Percentiles rank a stretch among this genome's conserved stretches.
phyloP scores from a whole-genome alignment of 129 eudicot genomes.

The Logfia minima region DNA sequence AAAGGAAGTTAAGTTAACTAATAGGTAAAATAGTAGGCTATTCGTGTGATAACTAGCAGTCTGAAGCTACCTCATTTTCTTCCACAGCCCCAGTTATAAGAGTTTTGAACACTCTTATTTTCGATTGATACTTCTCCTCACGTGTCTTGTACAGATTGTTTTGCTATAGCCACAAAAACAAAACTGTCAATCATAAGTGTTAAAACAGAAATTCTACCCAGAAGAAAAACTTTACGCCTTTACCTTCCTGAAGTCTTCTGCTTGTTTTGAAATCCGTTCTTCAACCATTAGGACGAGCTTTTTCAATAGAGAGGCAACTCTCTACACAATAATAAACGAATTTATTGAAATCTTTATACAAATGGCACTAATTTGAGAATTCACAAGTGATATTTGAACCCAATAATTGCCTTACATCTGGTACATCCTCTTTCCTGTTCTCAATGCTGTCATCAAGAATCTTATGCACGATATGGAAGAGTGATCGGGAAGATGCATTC shows the following conservation, averaged over 20 bases:
- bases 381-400: conserved; percentile 12
- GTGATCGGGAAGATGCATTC: conserved; percentile 74
- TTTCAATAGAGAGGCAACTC: conserved; percentile 70
- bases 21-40: conserved; percentile 2
- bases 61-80: conserved; percentile 67
- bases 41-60: conserved; percentile 2
- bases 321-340: conserved; percentile 34
- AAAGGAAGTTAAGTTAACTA: neutral
- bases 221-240: neutral
- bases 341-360: neutral
- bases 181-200: neutral
- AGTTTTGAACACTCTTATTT: conserved; percentile 60
- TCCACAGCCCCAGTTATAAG: conserved; percentile 73
- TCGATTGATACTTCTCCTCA: conserved; percentile 67
- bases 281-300: conserved; percentile 75
- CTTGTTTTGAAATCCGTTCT: conserved; percentile 63
- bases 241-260: conserved; percentile 68
- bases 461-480: conserved; percentile 59
- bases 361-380: neutral
- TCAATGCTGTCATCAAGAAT: conserved; percentile 84
- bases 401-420: conserved; percentile 52
- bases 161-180: conserved; percentile 56
- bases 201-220: neutral
- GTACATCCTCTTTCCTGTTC: conserved; percentile 73
- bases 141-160: conserved; percentile 58